Base-by-base conservation (phyloP, 2,329 filamentous ascomycete genomes). In the Aspergillus uvarum region DNA sequence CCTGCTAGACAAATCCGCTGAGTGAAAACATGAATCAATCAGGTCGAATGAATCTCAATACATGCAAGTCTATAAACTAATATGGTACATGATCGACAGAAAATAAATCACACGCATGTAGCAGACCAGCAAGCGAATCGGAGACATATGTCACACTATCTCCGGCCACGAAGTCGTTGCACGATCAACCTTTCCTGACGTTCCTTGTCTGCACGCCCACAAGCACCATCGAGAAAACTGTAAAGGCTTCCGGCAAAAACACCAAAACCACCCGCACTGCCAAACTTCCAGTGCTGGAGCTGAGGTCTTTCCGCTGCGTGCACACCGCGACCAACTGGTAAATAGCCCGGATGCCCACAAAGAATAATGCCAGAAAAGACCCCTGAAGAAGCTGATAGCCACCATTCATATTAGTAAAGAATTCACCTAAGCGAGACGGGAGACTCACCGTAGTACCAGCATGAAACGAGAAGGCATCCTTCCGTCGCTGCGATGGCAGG, bases 241-340 rank as follows among this genome's bases (percentile, higher is more conserved):
- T 61, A 44, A 72, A 55, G 8, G 67, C 50, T 54, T 73, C 70
- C 0, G 68, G 66, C 14, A 74, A 51, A 24, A 74, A 70, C 10
- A 65, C 61, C n/a, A 74, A 62, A 2, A 71, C 57, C 6, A 71
- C 62, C 1, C 65, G 65, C 4, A 71, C 55, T 3, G 67, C 65
- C 0, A 67, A 31, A 3, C 59, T 57, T 7, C 69, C 70, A 12
- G 61, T 67, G 0, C 63, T 57, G 0, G 68, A 63, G 48, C 66
- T 74, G 1, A 72, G 58, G 12, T 54, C 53, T 11, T 52, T 35
- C 6, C 59, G 54, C 44, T 68, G 63, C 2, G 66, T 66, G 48
- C 60, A 60, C 5, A 69, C 60, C 8, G 66, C 59, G 19, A 68
- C 54, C 7, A 68, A 59, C 14, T 60, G 65, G 47, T 71, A 72